These are phyloP conservation scores for barley (Hordeum vulgare) DNA, from an alignment of 176 grass and related monocot genomes.

Conservation along the genomic window DNA sequence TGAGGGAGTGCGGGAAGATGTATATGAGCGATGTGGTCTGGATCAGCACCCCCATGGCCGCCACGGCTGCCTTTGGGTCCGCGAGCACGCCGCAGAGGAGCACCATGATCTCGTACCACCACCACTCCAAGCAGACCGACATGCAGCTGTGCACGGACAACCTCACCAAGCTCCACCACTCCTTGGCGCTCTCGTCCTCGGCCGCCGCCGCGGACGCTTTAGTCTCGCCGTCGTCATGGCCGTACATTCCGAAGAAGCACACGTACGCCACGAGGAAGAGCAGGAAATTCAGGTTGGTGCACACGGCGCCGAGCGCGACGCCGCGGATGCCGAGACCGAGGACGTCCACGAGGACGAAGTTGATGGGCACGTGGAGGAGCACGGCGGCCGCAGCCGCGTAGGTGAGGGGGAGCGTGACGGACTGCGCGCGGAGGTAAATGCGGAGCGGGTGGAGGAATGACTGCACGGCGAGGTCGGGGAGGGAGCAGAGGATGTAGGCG, in stretches of 20 bases:
- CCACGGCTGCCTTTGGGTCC: constrained; percentile 77
- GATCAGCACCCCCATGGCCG: constrained; percentile 82
- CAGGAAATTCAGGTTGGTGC: constrained; percentile 78
- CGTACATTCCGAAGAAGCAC: constrained; percentile 47
- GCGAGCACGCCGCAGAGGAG: constrained; percentile 74
- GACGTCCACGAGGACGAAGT: constrained; percentile 46
- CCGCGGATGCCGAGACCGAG: constrained; percentile 72
- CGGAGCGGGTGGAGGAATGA: constrained; percentile 87
- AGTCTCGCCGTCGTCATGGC: not conserved
- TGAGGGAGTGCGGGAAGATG: constrained; percentile 87
- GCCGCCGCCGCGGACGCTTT: not conserved
- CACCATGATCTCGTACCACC: constrained; percentile 99
- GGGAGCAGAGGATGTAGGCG: constrained; percentile 63
- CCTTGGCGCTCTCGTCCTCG: constrained; percentile 1
- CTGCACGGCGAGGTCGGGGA: constrained; percentile 76
- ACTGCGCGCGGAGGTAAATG: constrained; percentile 86
- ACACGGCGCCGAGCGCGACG: constrained; percentile 63
- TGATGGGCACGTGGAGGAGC: constrained; percentile 72
- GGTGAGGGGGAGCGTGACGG: constrained; percentile 85
- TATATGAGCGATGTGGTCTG: constrained; percentile 89
- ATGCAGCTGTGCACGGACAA: constrained; percentile 83
- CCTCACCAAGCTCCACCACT: constrained; percentile 54
- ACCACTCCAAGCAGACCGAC: constrained; percentile 87
- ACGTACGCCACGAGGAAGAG: constrained; percentile 59
- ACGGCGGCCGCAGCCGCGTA: constrained; percentile 52